Base-by-base conservation (phyloP, 768 basidiomycete genomes). In the Pulveroboletus sp. region DNA sequence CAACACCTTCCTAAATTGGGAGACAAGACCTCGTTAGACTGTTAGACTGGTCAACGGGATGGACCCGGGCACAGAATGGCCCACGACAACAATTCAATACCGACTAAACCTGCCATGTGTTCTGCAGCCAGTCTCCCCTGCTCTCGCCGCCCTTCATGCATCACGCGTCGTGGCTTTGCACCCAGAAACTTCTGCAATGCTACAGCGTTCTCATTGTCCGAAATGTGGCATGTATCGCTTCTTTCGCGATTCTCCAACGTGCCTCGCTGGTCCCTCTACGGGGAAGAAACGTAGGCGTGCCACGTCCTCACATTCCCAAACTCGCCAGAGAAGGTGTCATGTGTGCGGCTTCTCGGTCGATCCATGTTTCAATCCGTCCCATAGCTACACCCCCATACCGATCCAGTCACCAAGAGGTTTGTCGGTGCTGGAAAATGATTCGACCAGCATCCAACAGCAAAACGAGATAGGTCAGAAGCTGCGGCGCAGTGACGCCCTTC, bases 61-160 rank as follows among this genome's bases (percentile, higher is more conserved):
- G 56, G 18, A 12, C 50, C 9, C 40, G 26, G 15, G 4, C 21
- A 39, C 46, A 3, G 54, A 52, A 30, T 30, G 36, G 39, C 21
- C 50, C 8, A 5, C 46, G 14, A 52, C 49, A 2, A 75, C 80
- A 2, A 45, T 65, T 46, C 75, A 70, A 57, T 81, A 79, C 55
- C 73, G 75, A 52, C 66, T 73, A 36, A 66, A 74, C 11, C 60
- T 86, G 15, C 73, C 85, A 14, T 71, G 67, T 54, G 61, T 70
- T 15, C 66, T 88, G 46, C 71, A 78, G 26, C 54, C 76, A 4
- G 57, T 78, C 33, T 82, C 84, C 3, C 75, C 82, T 8, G 42
- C 71, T 31, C 77, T 89, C 42, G 77, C 87, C 12, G 85, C 86
- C 35, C 70, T 85, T 27, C 85, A 89, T 61, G 65, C 75, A 0